Conservation (phyloP, 129 eudicot genomes). For the Solidago caesia region DNA sequence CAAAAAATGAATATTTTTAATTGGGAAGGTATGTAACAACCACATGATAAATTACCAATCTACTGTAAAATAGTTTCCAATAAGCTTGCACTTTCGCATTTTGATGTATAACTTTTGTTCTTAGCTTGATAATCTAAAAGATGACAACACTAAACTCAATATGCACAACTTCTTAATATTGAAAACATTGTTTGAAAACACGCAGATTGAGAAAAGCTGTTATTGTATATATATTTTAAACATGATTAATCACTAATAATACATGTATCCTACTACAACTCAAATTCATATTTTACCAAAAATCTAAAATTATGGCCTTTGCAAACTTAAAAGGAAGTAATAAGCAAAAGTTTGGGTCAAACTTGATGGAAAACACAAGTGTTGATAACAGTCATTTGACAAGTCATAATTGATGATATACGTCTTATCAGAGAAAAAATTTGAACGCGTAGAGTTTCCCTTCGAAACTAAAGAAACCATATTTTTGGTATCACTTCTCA, state of each 20-base stretch:
- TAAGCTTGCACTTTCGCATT: not conserved
- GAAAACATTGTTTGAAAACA: too few species aligned
- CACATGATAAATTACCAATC: not conserved
- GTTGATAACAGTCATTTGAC: not conserved
- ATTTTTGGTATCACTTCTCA: not conserved
- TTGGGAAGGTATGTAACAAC: not conserved
- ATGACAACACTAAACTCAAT: not conserved
- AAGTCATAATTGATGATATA: not conserved
- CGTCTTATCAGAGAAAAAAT: too few species aligned
- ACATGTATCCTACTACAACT: too few species aligned
- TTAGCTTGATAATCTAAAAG: not conserved
- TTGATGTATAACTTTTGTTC: too few species aligned
- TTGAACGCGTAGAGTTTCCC: too few species aligned
- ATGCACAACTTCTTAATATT: not conserved
- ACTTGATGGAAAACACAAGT: not conserved
- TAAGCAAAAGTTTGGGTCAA: not conserved
- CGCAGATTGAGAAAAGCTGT: too few species aligned
- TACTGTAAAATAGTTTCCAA: not conserved
- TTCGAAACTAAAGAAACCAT: not conserved
- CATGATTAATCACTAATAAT: too few species aligned
- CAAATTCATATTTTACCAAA: not conserved
- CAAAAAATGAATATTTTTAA: not conserved
- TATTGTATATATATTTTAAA: too few species aligned
- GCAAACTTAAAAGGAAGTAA: not conserved
- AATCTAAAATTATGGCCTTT: not conserved